These are phyloP conservation scores for Botrytis galanthina DNA, from an alignment of 2,329 filamentous ascomycete genomes.

Conservation along the genomic window DNA sequence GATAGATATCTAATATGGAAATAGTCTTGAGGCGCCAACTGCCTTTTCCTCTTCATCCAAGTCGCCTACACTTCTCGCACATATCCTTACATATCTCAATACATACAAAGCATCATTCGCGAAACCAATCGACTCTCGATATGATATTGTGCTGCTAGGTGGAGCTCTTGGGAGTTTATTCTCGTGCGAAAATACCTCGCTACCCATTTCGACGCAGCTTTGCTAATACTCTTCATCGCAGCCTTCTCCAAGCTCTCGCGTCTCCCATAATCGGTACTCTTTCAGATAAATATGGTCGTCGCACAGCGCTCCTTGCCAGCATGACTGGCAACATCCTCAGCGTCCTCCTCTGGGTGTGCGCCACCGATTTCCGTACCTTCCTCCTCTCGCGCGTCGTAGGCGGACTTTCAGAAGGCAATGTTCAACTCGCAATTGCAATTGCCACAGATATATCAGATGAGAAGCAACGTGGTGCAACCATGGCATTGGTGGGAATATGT, in stretches of 20 bases:
- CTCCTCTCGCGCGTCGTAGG: conserved; percentile 90
- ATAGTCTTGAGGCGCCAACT: conserved; percentile 68
- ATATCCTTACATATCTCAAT: conserved; percentile 80
- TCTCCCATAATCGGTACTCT: conserved; percentile 87
- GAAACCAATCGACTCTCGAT: conserved; percentile 88
- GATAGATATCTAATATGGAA: conserved; percentile 47
- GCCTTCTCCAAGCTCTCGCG: conserved; percentile 82
- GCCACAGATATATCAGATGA: conserved; percentile 94
- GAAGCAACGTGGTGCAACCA: conserved; percentile 78
- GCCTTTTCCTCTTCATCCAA: conserved; percentile 43
- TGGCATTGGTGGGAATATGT: conserved; percentile 94
- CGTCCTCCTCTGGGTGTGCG: conserved; percentile 90
- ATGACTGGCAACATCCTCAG: conserved; percentile 93
- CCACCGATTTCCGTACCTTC: conserved; percentile 93
- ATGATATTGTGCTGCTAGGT: conserved; percentile 94
- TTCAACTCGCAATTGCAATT: conserved; percentile 93
- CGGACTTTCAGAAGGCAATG: conserved; percentile 92
- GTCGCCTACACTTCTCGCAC: conserved; percentile 68
- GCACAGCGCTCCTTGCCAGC: conserved; percentile 81
- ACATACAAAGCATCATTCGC: conserved; percentile 93
- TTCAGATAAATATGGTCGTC: conserved; percentile 83
- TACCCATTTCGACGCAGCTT: not conserved
- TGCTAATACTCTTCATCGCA: conserved; percentile 43
- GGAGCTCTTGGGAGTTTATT: conserved; percentile 93
- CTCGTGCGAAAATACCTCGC: conserved; percentile 46